Percentiles rank a stretch among this genome's conserved stretches.
phyloP scores from a whole-genome alignment of 179 eudicot species.

The Spergularia azorica region DNA sequence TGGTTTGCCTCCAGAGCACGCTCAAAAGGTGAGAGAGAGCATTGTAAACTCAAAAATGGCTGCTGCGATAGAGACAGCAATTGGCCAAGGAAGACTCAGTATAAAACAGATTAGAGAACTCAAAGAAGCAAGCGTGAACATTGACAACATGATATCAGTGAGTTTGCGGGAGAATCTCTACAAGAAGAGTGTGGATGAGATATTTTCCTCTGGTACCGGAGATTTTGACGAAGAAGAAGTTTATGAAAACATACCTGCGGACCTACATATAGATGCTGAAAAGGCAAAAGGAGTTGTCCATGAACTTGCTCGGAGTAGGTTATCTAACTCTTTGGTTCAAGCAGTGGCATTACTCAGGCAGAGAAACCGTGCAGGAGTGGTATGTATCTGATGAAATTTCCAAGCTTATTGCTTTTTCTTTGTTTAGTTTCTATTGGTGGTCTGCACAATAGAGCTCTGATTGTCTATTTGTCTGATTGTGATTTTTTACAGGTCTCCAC shows the following conservation, averaged over 20 bases:
- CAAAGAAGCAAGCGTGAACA: conserved; percentile 67
- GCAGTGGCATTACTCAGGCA: conserved; percentile 86
- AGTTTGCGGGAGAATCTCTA: conserved; percentile 74
- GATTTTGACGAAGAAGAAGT: conserved; percentile 94
- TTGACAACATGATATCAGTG: conserved; percentile 68
- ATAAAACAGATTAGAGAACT: conserved; percentile 80
- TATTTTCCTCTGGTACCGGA: conserved; percentile 94
- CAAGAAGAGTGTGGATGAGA: conserved; percentile 71
- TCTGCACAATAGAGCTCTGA: background rate
- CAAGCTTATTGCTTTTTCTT: background rate
- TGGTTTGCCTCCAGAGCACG: conserved; percentile 84
- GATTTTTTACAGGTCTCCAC: conserved; percentile 56
- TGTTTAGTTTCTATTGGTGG: background rate
- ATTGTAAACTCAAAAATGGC: conserved; percentile 78
- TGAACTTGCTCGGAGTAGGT: conserved; percentile 70
- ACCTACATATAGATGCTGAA: conserved; percentile 62
- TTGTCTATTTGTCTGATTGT: conserved; percentile 2
- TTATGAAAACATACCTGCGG: conserved; percentile 78
- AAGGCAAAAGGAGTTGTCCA: conserved; percentile 74
- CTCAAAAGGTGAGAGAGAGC: conserved; percentile 80
- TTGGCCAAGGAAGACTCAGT: conserved; percentile 75
- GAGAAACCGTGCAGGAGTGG: conserved; percentile 79
- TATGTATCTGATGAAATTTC: conserved; percentile 31
- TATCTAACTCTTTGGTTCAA: conserved; percentile 72
- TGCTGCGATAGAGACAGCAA: conserved; percentile 80